Conservation (phyloP, 108 stramenopile genomes). For the Skeletonema grethae region DNA sequence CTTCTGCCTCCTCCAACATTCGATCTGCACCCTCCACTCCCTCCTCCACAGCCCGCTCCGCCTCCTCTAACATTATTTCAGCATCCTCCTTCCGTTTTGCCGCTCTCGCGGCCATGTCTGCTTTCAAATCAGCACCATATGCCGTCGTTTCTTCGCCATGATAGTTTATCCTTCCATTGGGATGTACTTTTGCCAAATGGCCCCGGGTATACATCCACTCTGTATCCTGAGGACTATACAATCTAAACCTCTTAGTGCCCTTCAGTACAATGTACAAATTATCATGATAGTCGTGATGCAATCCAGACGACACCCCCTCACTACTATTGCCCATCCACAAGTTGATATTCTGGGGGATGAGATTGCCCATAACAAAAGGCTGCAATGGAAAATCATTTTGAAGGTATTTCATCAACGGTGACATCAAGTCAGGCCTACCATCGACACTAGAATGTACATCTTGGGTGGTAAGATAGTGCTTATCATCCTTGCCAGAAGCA, state of each 20-base stretch:
- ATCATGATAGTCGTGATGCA: constrained; percentile 99
- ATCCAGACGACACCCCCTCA: constrained; percentile 61
- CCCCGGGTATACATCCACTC: constrained; percentile 77
- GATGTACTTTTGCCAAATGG: constrained; percentile 68
- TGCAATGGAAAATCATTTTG: constrained; percentile 64
- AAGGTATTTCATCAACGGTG: constrained; percentile 41
- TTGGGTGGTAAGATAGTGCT: constrained; percentile 63
- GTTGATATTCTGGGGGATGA: constrained; percentile 82
- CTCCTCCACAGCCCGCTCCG: constrained; percentile 44
- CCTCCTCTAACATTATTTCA: constrained; percentile 46
- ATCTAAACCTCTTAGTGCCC: constrained; percentile 88
- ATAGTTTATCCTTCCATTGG: constrained; percentile 92
- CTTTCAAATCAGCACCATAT: constrained; percentile 40
- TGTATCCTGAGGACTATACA: constrained; percentile 71
- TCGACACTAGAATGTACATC: constrained; percentile 44
- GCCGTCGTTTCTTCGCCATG: constrained; percentile 47
- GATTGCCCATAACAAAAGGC: constrained; percentile 64
- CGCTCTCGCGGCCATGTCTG: constrained; percentile 46
- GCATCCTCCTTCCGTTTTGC: constrained; percentile 48
- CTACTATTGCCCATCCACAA: constrained; percentile 86
- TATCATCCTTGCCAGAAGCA: constrained; percentile 8
- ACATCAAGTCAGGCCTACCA: constrained; percentile 57
- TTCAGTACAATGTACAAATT: constrained; percentile 91
- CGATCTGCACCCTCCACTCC: constrained; percentile 53
- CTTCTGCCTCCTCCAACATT: constrained; percentile 63